These are phyloP conservation scores for Boletus sensibilis DNA, from an alignment of 768 basidiomycete genomes.

Conservation along the genomic window DNA sequence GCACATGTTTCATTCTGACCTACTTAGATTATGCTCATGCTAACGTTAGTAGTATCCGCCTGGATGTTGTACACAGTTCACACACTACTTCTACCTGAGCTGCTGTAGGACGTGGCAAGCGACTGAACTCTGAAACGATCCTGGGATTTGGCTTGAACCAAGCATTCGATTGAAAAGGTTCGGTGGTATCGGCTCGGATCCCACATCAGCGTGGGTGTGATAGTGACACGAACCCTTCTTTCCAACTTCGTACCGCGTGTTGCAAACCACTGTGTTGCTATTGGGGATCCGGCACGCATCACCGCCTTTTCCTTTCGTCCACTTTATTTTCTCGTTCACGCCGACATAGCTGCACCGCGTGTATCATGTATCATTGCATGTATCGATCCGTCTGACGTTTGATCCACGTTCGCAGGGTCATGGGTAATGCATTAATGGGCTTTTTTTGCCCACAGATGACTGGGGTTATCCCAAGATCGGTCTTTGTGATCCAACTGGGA, in stretches of 20 bases:
- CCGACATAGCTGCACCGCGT: not conserved
- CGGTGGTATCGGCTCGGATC: not conserved
- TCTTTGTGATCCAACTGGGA: not conserved
- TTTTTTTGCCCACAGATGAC: not conserved
- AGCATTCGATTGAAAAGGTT: not conserved
- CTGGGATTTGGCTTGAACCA: no score
- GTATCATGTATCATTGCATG: not conserved
- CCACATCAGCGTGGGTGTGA: not conserved
- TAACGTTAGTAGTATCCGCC: conserved; percentile 2
- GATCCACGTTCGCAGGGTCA: not conserved
- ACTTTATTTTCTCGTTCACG: no score
- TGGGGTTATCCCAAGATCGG: not conserved
- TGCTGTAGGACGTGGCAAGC: not conserved
- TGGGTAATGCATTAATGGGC: not conserved
- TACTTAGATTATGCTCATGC: conserved; percentile 4
- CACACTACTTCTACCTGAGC: not conserved
- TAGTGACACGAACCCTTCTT: not conserved
- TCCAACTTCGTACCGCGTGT: not conserved
- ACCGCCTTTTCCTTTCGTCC: not conserved
- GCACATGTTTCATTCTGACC: not conserved
- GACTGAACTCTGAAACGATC: not conserved
- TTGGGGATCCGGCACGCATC: not conserved
- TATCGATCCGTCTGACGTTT: not conserved
- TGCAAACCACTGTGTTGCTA: not conserved
- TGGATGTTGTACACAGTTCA: not conserved